phyloP scores from a whole-genome alignment of 192 early-diverging fungal species.

The Polychytrium aggregatum region DNA sequence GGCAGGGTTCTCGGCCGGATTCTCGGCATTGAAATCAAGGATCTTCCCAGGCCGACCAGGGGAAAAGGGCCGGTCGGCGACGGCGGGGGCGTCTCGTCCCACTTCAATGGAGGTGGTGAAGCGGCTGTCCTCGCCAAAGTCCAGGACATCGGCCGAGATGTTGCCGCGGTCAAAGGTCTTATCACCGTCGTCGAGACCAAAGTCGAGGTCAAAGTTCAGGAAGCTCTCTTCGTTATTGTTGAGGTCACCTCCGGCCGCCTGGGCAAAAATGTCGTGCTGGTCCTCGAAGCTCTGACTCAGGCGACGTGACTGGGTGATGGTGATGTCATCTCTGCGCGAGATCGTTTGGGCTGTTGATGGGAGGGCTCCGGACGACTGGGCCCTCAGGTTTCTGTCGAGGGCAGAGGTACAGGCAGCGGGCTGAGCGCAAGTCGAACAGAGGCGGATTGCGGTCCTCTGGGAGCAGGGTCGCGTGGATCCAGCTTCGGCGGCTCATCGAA shows the following conservation, averaged over 20 bases:
- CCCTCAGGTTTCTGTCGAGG: neutral
- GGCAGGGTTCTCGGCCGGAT: neutral
- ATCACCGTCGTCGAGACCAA: constrained; percentile 23
- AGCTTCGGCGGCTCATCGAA: no score
- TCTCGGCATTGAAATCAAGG: neutral
- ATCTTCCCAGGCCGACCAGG: constrained; percentile 9
- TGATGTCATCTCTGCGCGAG: constrained; percentile 62
- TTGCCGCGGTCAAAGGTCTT: neutral
- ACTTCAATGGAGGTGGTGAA: no score
- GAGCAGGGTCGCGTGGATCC: no score
- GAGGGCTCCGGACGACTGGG: constrained; percentile 6
- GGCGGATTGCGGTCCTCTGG: no score
- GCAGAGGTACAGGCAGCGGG: no score
- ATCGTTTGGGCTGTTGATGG: constrained; percentile 23
- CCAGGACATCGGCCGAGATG: neutral
- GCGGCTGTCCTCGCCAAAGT: constrained; percentile 1
- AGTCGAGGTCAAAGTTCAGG: constrained; percentile 18
- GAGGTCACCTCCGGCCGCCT: neutral
- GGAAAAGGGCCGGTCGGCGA: constrained; percentile 8
- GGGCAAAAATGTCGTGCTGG: constrained; percentile 11
- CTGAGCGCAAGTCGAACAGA: no score
- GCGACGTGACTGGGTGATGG: constrained; percentile 27
- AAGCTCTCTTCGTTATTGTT: constrained; percentile 19
- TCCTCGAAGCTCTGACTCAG: constrained; percentile 5
- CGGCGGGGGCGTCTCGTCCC: constrained; percentile 31